Conservation (phyloP, 2,329 filamentous ascomycete genomes). For the Claviceps maximensis region DNA sequence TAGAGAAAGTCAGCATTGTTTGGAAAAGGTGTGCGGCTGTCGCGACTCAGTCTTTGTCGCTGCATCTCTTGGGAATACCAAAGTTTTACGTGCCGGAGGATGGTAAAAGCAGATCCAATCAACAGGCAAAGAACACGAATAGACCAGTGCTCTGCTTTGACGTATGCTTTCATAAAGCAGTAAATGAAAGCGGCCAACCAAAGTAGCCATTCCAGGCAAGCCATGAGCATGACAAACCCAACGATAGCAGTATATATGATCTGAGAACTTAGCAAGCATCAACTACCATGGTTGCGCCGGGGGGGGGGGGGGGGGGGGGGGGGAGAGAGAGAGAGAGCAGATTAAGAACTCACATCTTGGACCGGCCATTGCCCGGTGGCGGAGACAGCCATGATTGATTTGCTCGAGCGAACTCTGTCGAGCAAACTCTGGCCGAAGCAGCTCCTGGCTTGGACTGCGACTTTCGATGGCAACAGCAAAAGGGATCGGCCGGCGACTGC, state of each 20-base stretch:
- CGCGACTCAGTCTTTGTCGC: neutral
- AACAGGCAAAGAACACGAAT: conserved; percentile 65
- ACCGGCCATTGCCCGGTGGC: conserved; percentile 37
- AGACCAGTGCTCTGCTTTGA: conserved; percentile 81
- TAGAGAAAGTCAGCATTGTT: neutral
- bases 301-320: too few species aligned
- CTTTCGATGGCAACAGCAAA: neutral
- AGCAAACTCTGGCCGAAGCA: neutral
- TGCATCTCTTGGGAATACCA: neutral
- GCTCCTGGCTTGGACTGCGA: neutral
- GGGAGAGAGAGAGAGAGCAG: too few species aligned
- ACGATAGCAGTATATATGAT: conserved; percentile 77
- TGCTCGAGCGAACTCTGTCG: neutral
- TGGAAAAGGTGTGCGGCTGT: neutral
- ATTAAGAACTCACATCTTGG: conserved; percentile 23
- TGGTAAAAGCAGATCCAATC: conserved; percentile 60
- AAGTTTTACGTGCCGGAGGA: conserved; percentile 48
- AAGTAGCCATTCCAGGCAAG: conserved; percentile 83
- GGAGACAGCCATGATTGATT: conserved; percentile 25
- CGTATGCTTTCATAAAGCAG: conserved; percentile 75
- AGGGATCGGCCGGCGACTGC: neutral
- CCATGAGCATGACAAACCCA: conserved; percentile 68
- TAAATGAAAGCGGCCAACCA: conserved; percentile 93
- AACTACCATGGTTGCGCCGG: too few species aligned
- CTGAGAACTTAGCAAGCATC: conserved; percentile 29